These are phyloP conservation scores for Diaporthe citri DNA, from an alignment of 2,329 filamentous ascomycete genomes.

Conservation along the genomic window DNA sequence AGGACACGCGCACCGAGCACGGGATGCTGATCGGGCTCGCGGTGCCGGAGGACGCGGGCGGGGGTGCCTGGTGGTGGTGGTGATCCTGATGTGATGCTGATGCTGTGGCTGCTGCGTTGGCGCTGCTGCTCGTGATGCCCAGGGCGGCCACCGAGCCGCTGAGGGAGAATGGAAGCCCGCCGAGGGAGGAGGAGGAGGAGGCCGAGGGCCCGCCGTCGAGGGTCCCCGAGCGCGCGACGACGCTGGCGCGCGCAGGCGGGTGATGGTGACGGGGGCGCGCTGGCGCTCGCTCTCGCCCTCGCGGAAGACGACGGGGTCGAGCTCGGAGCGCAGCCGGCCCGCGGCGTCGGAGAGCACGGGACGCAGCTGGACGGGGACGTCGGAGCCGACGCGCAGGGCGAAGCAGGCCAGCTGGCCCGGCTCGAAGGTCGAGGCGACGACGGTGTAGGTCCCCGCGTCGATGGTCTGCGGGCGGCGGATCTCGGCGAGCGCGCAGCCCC, in stretches of 20 bases:
- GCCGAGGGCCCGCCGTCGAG: slow-evolving; percentile 17
- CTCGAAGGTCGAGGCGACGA: slow-evolving; percentile 93
- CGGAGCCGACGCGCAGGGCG: slow-evolving; percentile 79
- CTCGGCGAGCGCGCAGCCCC: slow-evolving; percentile 80
- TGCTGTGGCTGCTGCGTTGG: slow-evolving; percentile 44
- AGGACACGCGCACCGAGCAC: slow-evolving; percentile 72
- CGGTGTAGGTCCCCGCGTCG: slow-evolving; percentile 82
- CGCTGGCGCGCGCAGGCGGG: slow-evolving; percentile 69
- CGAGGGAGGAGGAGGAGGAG: neutral
- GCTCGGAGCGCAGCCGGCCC: slow-evolving; percentile 74
- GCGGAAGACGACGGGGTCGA: slow-evolving; percentile 52
- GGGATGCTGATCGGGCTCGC: slow-evolving; percentile 41
- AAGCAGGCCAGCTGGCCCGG: slow-evolving; percentile 82
- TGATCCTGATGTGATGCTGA: slow-evolving; percentile 50
- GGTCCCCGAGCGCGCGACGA: slow-evolving; percentile 57
- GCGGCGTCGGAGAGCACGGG: slow-evolving; percentile 80
- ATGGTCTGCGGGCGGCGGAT: slow-evolving; percentile 56
- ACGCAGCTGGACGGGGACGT: slow-evolving; percentile 65
- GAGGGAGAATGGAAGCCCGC: neutral
- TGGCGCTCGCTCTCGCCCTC: slow-evolving; percentile 59
- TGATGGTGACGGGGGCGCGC: slow-evolving; percentile 54
- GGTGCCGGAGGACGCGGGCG: slow-evolving; percentile 42
- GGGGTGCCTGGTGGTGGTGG: slow-evolving; percentile 33
- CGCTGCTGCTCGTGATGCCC: slow-evolving; percentile 41
- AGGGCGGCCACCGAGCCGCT: slow-evolving; percentile 29